Base-by-base conservation (phyloP, 495 filamentous ascomycete genomes). In the Hypoxylon subgilvum region DNA sequence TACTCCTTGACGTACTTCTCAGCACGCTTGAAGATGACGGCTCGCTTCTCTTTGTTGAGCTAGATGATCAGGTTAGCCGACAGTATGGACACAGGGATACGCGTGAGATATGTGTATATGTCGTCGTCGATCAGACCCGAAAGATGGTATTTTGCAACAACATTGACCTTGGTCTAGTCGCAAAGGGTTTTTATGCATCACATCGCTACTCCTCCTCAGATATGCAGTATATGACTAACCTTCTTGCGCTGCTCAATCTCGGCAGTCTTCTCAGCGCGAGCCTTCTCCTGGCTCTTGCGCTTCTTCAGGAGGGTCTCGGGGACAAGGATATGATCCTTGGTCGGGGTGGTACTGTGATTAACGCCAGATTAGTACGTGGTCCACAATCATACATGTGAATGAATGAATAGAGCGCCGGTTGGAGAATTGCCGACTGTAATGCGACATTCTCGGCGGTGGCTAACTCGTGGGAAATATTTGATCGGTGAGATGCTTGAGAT, bases 1-100 rank as follows among this genome's bases (percentile, higher is more conserved):
- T 98, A 98, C 81, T 97, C 94, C 83, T 95, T 92, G 68, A 97
- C 90, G 81, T 97, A 98, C 79, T 91, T 90, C 85, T 98, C 94
- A 69, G 95, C 94, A 76, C 95, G 94, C 87, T 97, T 96, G 89
- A 98, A 98, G 88, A 97, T 95, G 69, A 91, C 88, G 55, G 81
- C 81, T 73, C 94, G 91, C 89, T 96, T 97, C 82, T 94, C 86
- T 85, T 97, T 97, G 84, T 88, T 90, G 78, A 86, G 86, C 92
- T 98, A 54, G 9, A 50, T 7, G 36, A 3, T 36, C 12, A 32
- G 35, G 49, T 64, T 28, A 58, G 61, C 32, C 47, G 45, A 36
- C 25, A 40, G 57, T 74, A 43, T 73, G 71, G 57, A 57, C 22
- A 13, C 51, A n/a, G n/a, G n/a, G 40, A 42, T 34, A 44, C 19